Percentiles rank a stretch among this genome's conserved stretches.
These are phyloP conservation scores for Allium sativum DNA, from an alignment of 106 monocot genomes.

Conservation along the genomic window DNA sequence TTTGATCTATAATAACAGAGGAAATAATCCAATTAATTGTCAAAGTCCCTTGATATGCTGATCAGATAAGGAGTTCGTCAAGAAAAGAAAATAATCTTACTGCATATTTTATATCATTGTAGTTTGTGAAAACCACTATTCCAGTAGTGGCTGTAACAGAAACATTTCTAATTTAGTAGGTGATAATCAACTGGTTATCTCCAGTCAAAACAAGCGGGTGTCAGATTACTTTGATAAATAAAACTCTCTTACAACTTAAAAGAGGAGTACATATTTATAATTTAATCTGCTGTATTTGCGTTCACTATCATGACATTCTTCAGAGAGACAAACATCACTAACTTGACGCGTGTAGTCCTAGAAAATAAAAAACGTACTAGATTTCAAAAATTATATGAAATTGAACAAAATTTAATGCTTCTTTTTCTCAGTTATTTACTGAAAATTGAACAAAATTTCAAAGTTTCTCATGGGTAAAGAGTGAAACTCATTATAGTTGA, in stretches of 20 bases:
- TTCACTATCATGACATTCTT: conserved; percentile 62
- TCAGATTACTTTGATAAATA: no score
- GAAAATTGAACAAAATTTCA: no score
- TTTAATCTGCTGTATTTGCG: conserved; percentile 12
- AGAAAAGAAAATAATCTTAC: conserved; percentile 23
- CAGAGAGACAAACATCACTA: conserved; percentile 84
- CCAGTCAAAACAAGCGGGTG: no score
- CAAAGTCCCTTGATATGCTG: not conserved
- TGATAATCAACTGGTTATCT: not conserved
- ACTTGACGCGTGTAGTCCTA: conserved; percentile 77
- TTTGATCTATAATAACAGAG: conserved; percentile 41
- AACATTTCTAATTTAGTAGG: not conserved
- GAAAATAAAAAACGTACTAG: not conserved
- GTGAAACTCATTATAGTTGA: no score
- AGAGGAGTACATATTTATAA: no score
- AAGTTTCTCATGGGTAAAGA: no score
- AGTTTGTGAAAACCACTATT: conserved; percentile 79
- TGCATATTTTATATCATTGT: conserved; percentile 96
- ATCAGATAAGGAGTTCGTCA: conserved; percentile 1
- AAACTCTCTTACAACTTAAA: no score
- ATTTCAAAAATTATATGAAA: not conserved
- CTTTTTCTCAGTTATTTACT: no score
- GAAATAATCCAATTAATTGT: no score
- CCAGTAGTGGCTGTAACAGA: conserved; percentile 63
- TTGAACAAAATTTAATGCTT: no score